Evolutionary conservation across 2,329 filamentous ascomycete species (phyloP), one percentile per base, ranked within the genome.

Genomic region (Westerdykella sp.): DNA sequence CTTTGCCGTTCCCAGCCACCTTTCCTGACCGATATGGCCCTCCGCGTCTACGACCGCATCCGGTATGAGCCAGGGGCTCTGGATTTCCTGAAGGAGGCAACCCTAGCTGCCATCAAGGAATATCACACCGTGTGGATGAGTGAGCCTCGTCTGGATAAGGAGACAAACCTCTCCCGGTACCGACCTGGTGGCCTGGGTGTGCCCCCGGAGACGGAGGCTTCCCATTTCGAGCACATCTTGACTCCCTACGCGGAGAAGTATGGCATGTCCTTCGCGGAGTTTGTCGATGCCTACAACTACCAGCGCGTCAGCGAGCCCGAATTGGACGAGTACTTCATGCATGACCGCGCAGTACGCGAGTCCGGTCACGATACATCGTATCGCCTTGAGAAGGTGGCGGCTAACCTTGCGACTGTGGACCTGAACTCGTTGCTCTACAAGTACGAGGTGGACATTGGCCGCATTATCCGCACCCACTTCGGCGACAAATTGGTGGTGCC

Each of bases 311-410:
- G 75, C 37, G 91, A 97, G 69, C 89, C 90, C 0, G 87, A 95
- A 50, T 75, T 98, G 12, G 93, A 98, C 60, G 82, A 90, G 37
- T 98, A 97, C 69, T 97, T 97, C 71, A 72, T 95, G 62, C 93
- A 98, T 65, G 93, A 98, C 64, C 85, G 93, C 46, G 90, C 91
- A 2, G 90, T 97, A 28, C 84, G 93, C 53, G 93, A 98, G 68
- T 96, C 91, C 14, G 93, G 93, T 11, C 93, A 98, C 67, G 93
- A 98, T 64, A 98, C 93, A 2, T 87, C 87, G 13, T 97, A 97
- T 69, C 87, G 93, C 14, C 76, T 98, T 15, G 93, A 97, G 69
- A 84, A 81, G 37, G 78, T 94, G 18, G 62, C 62, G 32, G 93
- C 87, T 10, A 81, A 96, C 62, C 74, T 97, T 21, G 93, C 90